Evolutionary conservation across 2,329 filamentous ascomycete species (phyloP), one percentile per base, ranked within the genome.

Genomic region (Macrophomina tecta): DNA sequence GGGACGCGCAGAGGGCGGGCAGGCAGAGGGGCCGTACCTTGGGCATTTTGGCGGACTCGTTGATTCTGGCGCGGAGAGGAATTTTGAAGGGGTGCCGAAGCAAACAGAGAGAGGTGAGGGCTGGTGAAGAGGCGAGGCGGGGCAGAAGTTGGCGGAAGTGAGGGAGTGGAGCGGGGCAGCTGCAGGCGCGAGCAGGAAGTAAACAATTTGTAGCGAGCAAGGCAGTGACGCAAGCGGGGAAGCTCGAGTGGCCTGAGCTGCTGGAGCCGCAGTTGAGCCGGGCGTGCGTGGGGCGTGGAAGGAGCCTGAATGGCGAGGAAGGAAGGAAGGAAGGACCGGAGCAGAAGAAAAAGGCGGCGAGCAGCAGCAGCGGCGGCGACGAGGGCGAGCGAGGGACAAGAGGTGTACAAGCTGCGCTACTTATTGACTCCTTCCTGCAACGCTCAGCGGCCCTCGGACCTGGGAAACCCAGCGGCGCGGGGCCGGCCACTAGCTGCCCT

Each of bases 161-260:
- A 36, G 23, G 23, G 23, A 53, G 55, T 16, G 40, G 56, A 61
- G 56, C 42, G 56, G 56, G 56, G 56, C 56, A 61, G 56, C 16
- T 12, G 38, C 56, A 38, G 23, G 23, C 23, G 23, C 23, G 23
- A 23, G 36, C 36, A 36, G 28, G 14, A 36, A 12, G 58, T 62
- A 62, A 62, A 62, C 58, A 62, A 62, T 62, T 62, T 62, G 58
- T 49, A 62, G n/a, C 8, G 58, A 9, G 8, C 14, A 28, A 23
- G 28, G 58, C 58, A 62, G 58, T 62, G 58, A 62, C 58, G 58
- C 58, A 62, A 62, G 58, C 58, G 58, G 58, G 58, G 58, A 49
- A 49, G 58, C 16, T 12, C 48, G 30, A 40, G 58, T 62, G 58
- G 58, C 45, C 58, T 51, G 58, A 62, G 58, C 58, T 49, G 58